These are phyloP conservation scores for Fusarium guadeloupense DNA, from an alignment of 2,329 filamentous ascomycete species.

Conservation along the genomic window DNA sequence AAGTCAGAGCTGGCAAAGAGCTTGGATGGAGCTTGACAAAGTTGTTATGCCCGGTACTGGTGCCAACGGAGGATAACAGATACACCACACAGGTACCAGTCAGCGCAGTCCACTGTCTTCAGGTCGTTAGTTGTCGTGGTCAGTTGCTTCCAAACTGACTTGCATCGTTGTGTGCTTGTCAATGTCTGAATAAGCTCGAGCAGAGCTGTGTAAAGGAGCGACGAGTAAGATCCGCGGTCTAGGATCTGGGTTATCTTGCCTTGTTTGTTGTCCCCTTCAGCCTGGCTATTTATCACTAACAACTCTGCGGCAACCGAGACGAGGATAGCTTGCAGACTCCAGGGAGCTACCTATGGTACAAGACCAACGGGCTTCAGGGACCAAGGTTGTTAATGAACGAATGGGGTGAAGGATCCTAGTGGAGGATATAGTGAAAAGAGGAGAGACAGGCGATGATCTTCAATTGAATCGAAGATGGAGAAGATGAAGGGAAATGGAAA, in stretches of 20 bases:
- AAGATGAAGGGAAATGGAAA: constrained; percentile 31
- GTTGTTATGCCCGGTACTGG: neutral
- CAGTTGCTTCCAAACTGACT: constrained; percentile 17
- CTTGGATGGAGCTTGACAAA: constrained; percentile 14
- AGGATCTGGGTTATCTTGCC: constrained; percentile 10
- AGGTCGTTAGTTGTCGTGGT: constrained; percentile 8
- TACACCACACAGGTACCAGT: constrained; percentile 36
- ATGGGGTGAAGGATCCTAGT: constrained; percentile 19
- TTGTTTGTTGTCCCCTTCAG: constrained; percentile 3
- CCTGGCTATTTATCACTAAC: constrained; percentile 12
- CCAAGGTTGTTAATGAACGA: constrained; percentile 27
- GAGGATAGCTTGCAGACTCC: constrained; percentile 29
- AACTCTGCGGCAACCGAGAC: constrained; percentile 17
- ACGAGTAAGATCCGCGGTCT: constrained; percentile 12
- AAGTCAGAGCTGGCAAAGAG: constrained; percentile 1
- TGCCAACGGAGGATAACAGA: constrained; percentile 9
- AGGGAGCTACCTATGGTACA: constrained; percentile 19
- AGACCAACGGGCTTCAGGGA: constrained; percentile 31
- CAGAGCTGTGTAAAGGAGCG: constrained; percentile 28
- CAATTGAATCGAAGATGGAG: constrained; percentile 27
- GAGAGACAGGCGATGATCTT: constrained; percentile 23
- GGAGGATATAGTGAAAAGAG: constrained; percentile 15
- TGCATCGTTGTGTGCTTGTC: constrained; percentile 13
- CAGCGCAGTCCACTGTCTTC: constrained; percentile 11
- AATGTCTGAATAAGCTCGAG: constrained; percentile 6